Conservation (phyloP, 768 basidiomycete species). For the Dacryopinax spathularia region DNA sequence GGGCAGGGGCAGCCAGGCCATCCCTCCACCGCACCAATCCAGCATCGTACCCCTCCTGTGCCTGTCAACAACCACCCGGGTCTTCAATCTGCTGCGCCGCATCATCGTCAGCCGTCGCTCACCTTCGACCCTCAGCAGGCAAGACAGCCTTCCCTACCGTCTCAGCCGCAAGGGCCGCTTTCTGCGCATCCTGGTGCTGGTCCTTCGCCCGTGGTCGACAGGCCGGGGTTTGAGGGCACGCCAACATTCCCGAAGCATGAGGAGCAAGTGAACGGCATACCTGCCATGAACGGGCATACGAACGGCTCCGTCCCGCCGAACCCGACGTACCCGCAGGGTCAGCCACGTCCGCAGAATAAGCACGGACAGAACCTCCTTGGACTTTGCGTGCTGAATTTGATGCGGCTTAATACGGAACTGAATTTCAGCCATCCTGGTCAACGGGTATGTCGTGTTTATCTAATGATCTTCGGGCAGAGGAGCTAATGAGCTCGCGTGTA, state of each 20-base stretch:
- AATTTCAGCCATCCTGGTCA: constrained; percentile 31
- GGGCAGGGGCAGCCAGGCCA: not conserved
- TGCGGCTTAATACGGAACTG: not conserved
- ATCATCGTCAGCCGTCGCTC: not conserved
- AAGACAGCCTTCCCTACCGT: no score
- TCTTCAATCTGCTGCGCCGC: not conserved
- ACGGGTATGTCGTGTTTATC: constrained; percentile 47
- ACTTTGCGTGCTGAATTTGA: constrained; percentile 13
- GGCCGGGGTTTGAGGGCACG: not conserved
- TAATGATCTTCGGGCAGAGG: constrained; percentile 49
- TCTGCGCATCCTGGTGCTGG: not conserved
- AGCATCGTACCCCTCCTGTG: not conserved
- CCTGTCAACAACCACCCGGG: not conserved
- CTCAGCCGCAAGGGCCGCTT: not conserved
- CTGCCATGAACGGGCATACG: no score
- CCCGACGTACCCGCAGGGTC: not conserved
- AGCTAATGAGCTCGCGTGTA: constrained; percentile 28
- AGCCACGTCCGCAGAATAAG: not conserved
- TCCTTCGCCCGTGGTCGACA: not conserved
- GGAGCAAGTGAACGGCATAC: not conserved
- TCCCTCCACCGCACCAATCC: not conserved
- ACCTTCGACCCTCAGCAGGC: not conserved
- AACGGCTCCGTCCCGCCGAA: no score
- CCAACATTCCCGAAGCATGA: not conserved
- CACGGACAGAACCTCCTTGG: constrained; percentile 17